These are phyloP conservation scores for Puya raimondii DNA, from an alignment of 176 grass and related monocot species.

Conservation along the genomic window DNA sequence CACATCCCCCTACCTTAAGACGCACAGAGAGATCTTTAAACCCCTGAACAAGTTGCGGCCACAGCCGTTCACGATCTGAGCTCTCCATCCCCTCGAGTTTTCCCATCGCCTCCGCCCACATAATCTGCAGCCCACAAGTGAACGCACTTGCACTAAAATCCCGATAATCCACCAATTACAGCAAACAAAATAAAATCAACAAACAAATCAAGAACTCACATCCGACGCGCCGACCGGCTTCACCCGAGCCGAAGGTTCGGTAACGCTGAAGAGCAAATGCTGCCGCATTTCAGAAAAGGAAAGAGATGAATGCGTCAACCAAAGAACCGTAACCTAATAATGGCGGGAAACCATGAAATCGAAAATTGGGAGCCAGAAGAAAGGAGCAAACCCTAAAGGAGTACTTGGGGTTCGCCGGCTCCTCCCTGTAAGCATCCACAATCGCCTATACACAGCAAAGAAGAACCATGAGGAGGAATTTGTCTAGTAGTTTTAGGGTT, in stretches of 20 bases:
- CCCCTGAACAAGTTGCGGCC: slow-evolving; percentile 95
- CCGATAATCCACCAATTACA: slow-evolving; percentile 10
- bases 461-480: slow-evolving; percentile 5
- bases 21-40: slow-evolving; percentile 91
- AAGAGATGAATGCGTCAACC: slow-evolving; percentile 21
- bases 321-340: slow-evolving; percentile 6
- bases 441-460: slow-evolving; percentile 53
- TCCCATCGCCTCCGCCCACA: slow-evolving; percentile 95
- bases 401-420: slow-evolving; percentile 71
- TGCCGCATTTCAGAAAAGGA: slow-evolving; percentile 31
- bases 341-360: slow-evolving; percentile 11
- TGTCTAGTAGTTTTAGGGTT: background rate
- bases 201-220: slow-evolving; percentile 32
- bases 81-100: slow-evolving; percentile 96
- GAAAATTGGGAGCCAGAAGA: slow-evolving; percentile 11
- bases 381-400: slow-evolving; percentile 59
- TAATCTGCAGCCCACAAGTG: slow-evolving; percentile 49
- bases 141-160: background rate
- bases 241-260: slow-evolving; percentile 54
- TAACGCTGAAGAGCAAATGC: slow-evolving; percentile 92
- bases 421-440: slow-evolving; percentile 78
- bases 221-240: slow-evolving; percentile 89
- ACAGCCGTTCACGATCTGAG: slow-evolving; percentile 76
- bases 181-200: slow-evolving; percentile 10
- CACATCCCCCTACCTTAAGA: slow-evolving; percentile 50